Evolutionary conservation across 2,329 filamentous ascomycete genomes (phyloP).

Genomic region (Fusarium guadeloupense): DNA sequence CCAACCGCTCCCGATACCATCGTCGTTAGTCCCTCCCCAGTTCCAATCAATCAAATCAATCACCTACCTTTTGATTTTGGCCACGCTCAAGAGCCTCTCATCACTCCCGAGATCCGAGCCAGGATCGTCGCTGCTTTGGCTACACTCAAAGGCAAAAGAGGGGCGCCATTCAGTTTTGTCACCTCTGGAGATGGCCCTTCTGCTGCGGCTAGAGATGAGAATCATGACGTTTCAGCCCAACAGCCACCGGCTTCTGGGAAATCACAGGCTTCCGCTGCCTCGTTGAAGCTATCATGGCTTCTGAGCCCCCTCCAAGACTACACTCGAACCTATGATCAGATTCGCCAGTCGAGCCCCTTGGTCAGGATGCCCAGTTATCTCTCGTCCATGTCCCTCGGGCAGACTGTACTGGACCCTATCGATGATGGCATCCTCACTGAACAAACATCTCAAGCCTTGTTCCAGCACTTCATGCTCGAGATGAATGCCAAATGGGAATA

Average conservation of each 20-base stretch:
- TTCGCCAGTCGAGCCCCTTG: neutral
- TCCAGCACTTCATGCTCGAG: slow-evolving; percentile 16
- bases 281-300: slow-evolving; percentile 20
- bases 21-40: no score
- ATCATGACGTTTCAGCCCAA: neutral
- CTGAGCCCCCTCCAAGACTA: slow-evolving; percentile 4
- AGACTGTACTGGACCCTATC: slow-evolving; percentile 21
- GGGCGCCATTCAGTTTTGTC: slow-evolving; percentile 28
- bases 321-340: neutral
- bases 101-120: slow-evolving; percentile 8
- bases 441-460: slow-evolving; percentile 5
- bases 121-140: slow-evolving; percentile 12
- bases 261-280: neutral
- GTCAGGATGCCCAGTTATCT: slow-evolving; percentile 28
- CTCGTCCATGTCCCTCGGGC: slow-evolving; percentile 22
- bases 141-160: slow-evolving; percentile 24
- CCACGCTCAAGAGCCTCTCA: neutral
- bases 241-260: neutral
- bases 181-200: slow-evolving; percentile 16
- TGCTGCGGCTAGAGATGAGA: no score
- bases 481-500: slow-evolving; percentile 28
- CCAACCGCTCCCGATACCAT: no score
- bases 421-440: slow-evolving; percentile 11
- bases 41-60: neutral
- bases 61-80: no score